Conservation (phyloP, 495 filamentous ascomycete species). For the Penicillium arizonense region DNA sequence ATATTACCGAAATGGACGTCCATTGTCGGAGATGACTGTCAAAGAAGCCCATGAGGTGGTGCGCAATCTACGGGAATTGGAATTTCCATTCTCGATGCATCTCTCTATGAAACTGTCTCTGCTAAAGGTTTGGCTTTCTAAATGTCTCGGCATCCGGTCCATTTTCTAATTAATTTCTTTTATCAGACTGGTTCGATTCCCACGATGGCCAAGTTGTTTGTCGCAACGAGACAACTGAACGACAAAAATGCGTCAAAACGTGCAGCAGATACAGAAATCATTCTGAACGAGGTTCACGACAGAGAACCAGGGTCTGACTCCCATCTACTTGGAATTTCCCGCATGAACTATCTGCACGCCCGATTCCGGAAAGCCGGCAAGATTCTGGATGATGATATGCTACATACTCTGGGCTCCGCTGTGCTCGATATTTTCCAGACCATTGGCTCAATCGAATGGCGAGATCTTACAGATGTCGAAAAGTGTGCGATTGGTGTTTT, state of each 20-base stretch:
- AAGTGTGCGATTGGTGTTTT: slow-evolving; percentile 40
- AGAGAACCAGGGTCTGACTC: slow-evolving; percentile 29
- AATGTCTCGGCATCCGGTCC: too few species aligned
- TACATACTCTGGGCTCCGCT: slow-evolving; percentile 43
- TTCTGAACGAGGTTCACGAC: slow-evolving; percentile 27
- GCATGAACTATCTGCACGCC: slow-evolving; percentile 50
- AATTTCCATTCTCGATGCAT: slow-evolving; percentile 28
- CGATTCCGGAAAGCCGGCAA: slow-evolving; percentile 33
- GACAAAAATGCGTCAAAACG: slow-evolving; percentile 27
- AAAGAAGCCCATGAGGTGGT: slow-evolving; percentile 31
- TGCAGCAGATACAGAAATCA: slow-evolving; percentile 30
- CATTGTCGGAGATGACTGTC: slow-evolving; percentile 29
- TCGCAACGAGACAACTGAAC: slow-evolving; percentile 32
- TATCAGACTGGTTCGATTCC: slow-evolving; percentile 34
- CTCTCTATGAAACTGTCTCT: slow-evolving; percentile 27
- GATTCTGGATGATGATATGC: slow-evolving; percentile 43
- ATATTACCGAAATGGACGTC: too few species aligned
- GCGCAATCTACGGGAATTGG: slow-evolving; percentile 24
- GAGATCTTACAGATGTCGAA: slow-evolving; percentile 38
- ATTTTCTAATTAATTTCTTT: neutral
- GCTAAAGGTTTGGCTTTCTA: slow-evolving; percentile 22
- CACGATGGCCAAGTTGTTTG: slow-evolving; percentile 36
- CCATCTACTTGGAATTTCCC: slow-evolving; percentile 31
- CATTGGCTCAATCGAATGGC: slow-evolving; percentile 41
- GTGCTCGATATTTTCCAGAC: slow-evolving; percentile 34